phyloP scores from a whole-genome alignment of 495 filamentous ascomycete genomes.

The Xylaria intraflava region DNA sequence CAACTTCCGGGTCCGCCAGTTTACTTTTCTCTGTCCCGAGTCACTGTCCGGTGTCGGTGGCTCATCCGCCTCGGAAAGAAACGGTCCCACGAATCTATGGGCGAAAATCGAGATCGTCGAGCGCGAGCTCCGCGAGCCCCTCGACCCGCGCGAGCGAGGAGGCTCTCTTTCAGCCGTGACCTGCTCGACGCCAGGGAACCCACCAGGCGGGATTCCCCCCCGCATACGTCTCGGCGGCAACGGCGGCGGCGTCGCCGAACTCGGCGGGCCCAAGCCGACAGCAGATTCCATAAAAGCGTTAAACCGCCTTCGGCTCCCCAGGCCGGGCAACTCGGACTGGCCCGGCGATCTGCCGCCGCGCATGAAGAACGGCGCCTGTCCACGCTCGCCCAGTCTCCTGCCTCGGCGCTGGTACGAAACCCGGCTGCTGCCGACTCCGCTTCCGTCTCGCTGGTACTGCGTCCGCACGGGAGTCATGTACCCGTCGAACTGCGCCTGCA shows the following conservation, averaged over 20 bases:
- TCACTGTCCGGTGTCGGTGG: background rate
- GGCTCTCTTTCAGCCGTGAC: background rate
- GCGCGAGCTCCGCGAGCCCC: background rate
- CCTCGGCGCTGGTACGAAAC: background rate
- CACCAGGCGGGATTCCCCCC: background rate
- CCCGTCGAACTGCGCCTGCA: background rate
- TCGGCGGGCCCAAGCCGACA: background rate
- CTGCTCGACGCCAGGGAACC: background rate
- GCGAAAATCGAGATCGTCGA: conserved; percentile 8
- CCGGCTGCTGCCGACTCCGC: background rate
- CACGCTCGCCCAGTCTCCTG: background rate
- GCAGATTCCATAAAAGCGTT: background rate
- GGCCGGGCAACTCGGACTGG: background rate
- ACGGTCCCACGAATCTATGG: conserved; percentile 1
- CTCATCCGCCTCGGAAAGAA: conserved; percentile 4
- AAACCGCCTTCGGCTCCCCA: background rate
- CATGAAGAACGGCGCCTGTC: conserved; percentile 3
- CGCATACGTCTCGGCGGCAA: background rate
- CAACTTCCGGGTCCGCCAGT: conserved; percentile 7
- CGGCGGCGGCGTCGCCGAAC: background rate
- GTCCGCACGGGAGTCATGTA: background rate
- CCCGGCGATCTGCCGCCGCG: conserved; percentile 7
- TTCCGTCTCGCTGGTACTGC: background rate
- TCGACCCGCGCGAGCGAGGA: background rate
- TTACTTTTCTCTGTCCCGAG: background rate